Conservation (phyloP, 257 asterid species). For the Apocynum venetum region DNA sequence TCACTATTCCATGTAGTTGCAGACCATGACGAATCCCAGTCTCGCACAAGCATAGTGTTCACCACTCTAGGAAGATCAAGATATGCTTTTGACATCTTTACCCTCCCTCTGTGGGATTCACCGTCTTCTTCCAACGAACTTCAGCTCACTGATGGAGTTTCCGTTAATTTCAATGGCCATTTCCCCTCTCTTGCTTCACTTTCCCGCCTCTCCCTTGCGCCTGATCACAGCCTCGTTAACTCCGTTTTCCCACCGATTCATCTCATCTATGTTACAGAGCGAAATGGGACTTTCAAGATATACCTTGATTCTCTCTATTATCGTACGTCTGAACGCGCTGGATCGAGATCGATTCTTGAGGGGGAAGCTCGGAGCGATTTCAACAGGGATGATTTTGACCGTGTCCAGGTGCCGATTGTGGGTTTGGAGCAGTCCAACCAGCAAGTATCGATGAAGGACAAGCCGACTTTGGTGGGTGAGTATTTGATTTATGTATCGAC, state of each 20-base stretch:
- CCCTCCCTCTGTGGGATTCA: constrained; percentile 30
- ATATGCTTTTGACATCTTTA: constrained; percentile 68
- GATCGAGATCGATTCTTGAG: constrained; percentile 41
- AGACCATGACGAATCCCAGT: constrained; percentile 20
- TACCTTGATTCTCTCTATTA: constrained; percentile 48
- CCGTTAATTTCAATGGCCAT: constrained; percentile 76
- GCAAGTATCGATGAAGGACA: constrained; percentile 70
- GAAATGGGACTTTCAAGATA: constrained; percentile 57
- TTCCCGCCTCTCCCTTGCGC: constrained; percentile 27
- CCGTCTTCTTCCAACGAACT: constrained; percentile 28
- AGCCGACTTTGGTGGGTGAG: constrained; percentile 61
- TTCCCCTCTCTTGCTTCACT: constrained; percentile 48
- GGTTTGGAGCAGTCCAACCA: constrained; percentile 32
- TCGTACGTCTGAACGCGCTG: neutral
- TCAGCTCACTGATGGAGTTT: constrained; percentile 68
- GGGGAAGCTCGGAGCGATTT: constrained; percentile 21
- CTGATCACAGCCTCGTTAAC: constrained; percentile 14
- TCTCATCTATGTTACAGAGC: constrained; percentile 70
- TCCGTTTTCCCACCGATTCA: constrained; percentile 18
- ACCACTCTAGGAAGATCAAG: constrained; percentile 63
- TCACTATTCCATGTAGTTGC: constrained; percentile 14
- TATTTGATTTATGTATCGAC: constrained; percentile 71
- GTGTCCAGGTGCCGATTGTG: constrained; percentile 51
- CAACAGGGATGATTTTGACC: constrained; percentile 12
- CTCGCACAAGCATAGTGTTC: constrained; percentile 43